Conservation (phyloP, 306 rosid genomes). For the Quercus engelmannii region DNA sequence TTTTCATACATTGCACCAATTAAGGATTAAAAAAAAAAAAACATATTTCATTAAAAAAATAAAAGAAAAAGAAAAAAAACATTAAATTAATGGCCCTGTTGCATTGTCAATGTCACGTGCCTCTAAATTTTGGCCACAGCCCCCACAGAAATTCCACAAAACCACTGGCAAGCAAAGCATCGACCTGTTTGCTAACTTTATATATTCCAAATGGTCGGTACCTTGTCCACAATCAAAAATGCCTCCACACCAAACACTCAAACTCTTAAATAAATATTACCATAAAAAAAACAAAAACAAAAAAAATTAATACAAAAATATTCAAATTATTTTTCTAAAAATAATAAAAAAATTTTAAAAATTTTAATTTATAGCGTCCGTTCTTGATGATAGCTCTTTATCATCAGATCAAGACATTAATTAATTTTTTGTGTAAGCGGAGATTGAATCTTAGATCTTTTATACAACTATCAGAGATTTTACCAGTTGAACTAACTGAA, state of each 20-base stretch:
- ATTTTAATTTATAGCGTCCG: fast-evolving
- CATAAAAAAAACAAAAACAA: too few relatives aligned
- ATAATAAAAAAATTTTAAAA: not conserved
- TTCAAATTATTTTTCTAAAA: not conserved
- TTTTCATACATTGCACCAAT: too few relatives aligned
- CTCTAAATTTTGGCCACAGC: not conserved
- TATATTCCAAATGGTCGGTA: constrained; percentile 39
- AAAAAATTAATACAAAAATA: not conserved
- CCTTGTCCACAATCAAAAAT: constrained; percentile 37
- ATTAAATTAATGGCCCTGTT: not conserved
- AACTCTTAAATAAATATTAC: not conserved
- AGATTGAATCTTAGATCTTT: fast-evolving
- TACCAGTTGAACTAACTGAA: fast-evolving
- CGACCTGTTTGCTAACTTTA: not conserved
- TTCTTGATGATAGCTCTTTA: fast-evolving
- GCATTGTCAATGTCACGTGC: constrained; percentile 19
- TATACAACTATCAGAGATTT: too few relatives aligned
- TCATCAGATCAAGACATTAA: fast-evolving
- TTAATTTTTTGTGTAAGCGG: fast-evolving
- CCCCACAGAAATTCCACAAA: constrained; percentile 22
- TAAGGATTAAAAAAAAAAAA: too few relatives aligned
- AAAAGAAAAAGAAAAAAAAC: too few relatives aligned
- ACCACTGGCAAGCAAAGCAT: constrained; percentile 11
- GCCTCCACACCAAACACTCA: constrained; percentile 11
- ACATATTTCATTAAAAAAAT: too few relatives aligned